phyloP scores from a whole-genome alignment of 352 stramenopile species.

The Phytopythium oedochilum region DNA sequence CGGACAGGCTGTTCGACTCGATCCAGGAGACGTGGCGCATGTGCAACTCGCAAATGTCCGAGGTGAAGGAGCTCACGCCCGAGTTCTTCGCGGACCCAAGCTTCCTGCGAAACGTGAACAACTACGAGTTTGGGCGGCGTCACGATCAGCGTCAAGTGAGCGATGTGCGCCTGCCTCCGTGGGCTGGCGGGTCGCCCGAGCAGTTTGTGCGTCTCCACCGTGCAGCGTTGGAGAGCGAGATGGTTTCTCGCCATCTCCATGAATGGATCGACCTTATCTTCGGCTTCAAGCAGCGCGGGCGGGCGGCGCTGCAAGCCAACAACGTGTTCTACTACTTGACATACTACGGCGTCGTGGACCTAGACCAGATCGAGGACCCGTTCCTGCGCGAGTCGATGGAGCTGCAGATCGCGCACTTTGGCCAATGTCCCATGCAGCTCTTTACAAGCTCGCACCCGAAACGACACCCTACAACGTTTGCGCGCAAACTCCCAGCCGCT shows the following conservation, averaged over 20 bases:
- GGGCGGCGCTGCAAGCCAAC: slow-evolving; percentile 90
- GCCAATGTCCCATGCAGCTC: slow-evolving; percentile 97
- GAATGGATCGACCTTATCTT: slow-evolving; percentile 99
- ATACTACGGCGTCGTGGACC: slow-evolving; percentile 94
- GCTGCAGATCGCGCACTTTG: slow-evolving; percentile 99
- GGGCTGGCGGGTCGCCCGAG: slow-evolving; percentile 93
- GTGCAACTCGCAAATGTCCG: slow-evolving; percentile 95
- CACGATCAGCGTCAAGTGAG: slow-evolving; percentile 79
- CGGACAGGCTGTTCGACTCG: slow-evolving; percentile 97
- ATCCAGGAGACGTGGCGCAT: slow-evolving; percentile 96
- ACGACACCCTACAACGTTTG: slow-evolving; percentile 29
- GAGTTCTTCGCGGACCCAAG: slow-evolving; percentile 96
- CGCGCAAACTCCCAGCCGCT: slow-evolving; percentile 3
- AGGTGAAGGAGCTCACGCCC: slow-evolving; percentile 99
- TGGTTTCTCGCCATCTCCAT: slow-evolving; percentile 97
- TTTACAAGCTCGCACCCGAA: slow-evolving; percentile 77
- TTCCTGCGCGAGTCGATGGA: slow-evolving; percentile 93
- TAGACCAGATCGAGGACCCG: slow-evolving; percentile 95
- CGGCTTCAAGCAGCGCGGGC: slow-evolving; percentile 96
- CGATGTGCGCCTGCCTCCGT: slow-evolving; percentile 96
- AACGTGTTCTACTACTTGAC: slow-evolving; percentile 97
- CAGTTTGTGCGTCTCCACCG: slow-evolving; percentile 96
- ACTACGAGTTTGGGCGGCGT: slow-evolving; percentile 93
- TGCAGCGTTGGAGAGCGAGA: slow-evolving; percentile 96
- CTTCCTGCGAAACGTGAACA: slow-evolving; percentile 97